Conservation (phyloP, 2,329 filamentous ascomycete species). For the Teratosphaeria nubilosa region DNA sequence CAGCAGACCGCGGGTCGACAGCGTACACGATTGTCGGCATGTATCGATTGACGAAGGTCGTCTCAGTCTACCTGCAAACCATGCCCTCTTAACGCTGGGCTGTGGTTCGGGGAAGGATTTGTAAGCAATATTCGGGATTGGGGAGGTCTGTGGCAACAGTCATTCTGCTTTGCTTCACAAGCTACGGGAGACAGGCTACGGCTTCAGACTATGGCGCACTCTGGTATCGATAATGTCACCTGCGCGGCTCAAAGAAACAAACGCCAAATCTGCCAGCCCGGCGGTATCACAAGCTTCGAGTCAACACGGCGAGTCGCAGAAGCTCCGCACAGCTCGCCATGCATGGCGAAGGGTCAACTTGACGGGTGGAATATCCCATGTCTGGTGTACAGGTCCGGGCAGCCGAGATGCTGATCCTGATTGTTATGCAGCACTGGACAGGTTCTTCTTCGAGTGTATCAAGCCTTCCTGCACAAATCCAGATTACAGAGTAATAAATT, state of each 20-base stretch:
- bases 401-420: not conserved
- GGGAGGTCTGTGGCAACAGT: no score
- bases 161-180: no score
- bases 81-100: not conserved
- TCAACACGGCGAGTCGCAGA: no score
- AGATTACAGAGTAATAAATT: not conserved
- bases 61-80: not conserved
- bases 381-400: not conserved
- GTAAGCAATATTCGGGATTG: no score
- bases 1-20: not conserved
- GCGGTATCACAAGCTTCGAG: no score
- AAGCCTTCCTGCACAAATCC: not conserved
- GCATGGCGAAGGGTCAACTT: not conserved
- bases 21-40: not conserved
- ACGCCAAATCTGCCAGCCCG: no score
- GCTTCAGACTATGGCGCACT: no score
- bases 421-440: not conserved
- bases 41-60: not conserved
- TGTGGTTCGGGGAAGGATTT: no score
- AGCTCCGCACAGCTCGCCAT: not conserved
- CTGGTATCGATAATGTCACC: no score
- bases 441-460: not conserved
- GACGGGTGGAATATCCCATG: not conserved
- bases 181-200: no score
- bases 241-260: no score